Conservation (phyloP, 805 yeast species). For the Candida tibetensis region DNA sequence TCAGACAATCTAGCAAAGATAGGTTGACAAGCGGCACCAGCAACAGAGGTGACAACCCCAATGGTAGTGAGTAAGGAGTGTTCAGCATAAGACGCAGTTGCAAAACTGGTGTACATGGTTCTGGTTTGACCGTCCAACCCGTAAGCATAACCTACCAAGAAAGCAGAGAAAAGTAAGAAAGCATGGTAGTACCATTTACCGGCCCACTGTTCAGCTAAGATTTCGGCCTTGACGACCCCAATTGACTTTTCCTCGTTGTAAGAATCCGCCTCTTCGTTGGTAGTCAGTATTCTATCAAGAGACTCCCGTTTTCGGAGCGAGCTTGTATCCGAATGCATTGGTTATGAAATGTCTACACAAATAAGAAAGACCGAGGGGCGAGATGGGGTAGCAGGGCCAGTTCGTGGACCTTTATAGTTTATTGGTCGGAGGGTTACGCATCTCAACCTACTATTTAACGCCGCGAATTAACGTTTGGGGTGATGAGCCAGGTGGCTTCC, state of each 20-base stretch:
- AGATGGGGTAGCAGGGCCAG: too few species aligned
- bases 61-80: conserved; percentile 26
- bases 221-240: conserved; percentile 22
- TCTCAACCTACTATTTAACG: too few species aligned
- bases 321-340: neutral
- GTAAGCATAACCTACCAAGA: conserved; percentile 25
- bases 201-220: conserved; percentile 18
- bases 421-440: too few species aligned
- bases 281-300: neutral
- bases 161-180: conserved; percentile 16
- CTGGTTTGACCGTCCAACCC: conserved; percentile 25
- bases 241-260: conserved; percentile 14
- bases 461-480: too few species aligned
- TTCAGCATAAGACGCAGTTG: conserved; percentile 22
- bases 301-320: neutral
- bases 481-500: too few species aligned
- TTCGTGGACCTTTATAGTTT: too few species aligned
- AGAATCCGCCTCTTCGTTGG: neutral
- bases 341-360: too few species aligned
- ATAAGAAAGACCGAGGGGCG: too few species aligned
- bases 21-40: conserved; percentile 31
- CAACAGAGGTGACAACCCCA: conserved; percentile 24
- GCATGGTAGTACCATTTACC: conserved; percentile 10
- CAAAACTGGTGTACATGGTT: conserved; percentile 20
- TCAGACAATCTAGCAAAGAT: conserved; percentile 28